Percentiles rank a stretch among this genome's conserved stretches.
Evolutionary conservation across 768 basidiomycete genomes (phyloP).

Genomic region (Exidia glandulosa): DNA sequence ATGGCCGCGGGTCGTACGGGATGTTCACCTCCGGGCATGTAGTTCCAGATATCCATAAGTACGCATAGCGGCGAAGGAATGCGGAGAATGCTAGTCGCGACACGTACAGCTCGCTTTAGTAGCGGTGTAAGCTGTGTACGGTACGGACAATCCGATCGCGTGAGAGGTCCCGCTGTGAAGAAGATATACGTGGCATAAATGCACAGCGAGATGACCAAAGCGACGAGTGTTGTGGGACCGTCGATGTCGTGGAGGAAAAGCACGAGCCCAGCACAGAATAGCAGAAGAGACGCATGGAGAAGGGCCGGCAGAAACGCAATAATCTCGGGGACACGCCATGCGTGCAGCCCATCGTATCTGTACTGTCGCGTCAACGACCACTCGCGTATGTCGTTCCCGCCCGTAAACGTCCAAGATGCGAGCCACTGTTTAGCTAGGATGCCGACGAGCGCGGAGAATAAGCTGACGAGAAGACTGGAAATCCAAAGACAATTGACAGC

Average conservation of each 20-base stretch:
- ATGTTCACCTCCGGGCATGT: no score
- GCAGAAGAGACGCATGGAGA: conserved; percentile 36
- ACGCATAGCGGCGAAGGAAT: no score
- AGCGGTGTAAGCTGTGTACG: background rate
- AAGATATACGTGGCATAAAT: background rate
- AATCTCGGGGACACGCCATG: conserved; percentile 27
- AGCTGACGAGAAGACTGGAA: conserved; percentile 22
- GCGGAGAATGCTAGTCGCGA: no score
- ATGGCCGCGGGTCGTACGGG: no score
- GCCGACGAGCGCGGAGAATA: conserved; percentile 32
- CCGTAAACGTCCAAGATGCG: conserved; percentile 21
- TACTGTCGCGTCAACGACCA: conserved; percentile 31
- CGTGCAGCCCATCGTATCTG: conserved; percentile 27
- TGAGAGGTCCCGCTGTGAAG: background rate
- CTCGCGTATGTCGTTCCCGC: conserved; percentile 18
- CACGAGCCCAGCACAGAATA: conserved; percentile 40
- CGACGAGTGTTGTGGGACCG: background rate
- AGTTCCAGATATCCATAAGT: no score
- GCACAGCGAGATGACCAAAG: background rate
- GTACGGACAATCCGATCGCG: background rate
- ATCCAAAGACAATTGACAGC: conserved; percentile 36
- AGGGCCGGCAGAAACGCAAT: conserved; percentile 34
- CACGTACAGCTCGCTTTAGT: no score
- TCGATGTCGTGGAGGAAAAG: conserved; percentile 28
- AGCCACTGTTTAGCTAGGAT: conserved; percentile 42